Evolutionary conservation across 148 eudicot species (phyloP).

Genomic region (Rhododendron kiyosumense): DNA sequence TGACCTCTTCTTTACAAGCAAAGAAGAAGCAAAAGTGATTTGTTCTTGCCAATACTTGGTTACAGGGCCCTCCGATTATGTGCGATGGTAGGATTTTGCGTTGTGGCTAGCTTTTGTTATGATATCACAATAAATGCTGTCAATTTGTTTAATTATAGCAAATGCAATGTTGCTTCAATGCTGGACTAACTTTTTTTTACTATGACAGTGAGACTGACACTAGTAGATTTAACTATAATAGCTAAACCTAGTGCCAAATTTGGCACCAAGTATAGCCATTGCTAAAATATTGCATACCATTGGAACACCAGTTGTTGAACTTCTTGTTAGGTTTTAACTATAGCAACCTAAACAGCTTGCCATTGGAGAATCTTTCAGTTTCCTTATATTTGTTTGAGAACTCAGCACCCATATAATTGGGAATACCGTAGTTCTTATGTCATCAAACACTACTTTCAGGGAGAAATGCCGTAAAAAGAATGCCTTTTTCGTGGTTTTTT

Average conservation of each 20-base stretch:
- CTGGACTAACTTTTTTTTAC: neutral
- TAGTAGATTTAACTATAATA: neutral
- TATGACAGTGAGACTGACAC: neutral
- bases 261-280: neutral
- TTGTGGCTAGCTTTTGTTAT: neutral
- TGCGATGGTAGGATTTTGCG: neutral
- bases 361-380: neutral
- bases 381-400: neutral
- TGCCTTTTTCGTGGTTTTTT: neutral
- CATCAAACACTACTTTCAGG: neutral
- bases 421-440: neutral
- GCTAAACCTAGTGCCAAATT: neutral
- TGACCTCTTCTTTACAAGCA: slow-evolving; percentile 17
- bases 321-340: neutral
- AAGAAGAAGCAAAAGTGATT: slow-evolving; percentile 35
- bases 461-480: neutral
- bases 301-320: neutral
- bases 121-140: neutral
- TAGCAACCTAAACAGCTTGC: neutral
- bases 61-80: neutral
- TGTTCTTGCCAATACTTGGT: neutral
- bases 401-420: neutral
- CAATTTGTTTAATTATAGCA: neutral
- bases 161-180: neutral
- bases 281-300: neutral